Evolutionary conservation across 306 rosid genomes (phyloP).

Genomic region (Citrullus amarus): DNA sequence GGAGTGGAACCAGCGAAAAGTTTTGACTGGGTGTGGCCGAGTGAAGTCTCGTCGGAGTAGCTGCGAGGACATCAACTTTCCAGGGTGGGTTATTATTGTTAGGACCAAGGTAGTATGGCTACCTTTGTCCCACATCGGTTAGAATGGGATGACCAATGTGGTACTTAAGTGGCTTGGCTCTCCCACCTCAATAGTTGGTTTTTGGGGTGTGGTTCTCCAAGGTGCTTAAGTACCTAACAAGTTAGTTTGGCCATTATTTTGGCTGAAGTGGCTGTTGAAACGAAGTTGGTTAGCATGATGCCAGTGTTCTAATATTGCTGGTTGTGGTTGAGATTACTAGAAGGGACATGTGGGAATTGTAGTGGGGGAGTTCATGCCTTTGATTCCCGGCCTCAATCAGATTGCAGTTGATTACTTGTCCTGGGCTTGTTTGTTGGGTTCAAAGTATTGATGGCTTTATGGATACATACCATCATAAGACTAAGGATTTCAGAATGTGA

Average conservation of each 20-base stretch:
- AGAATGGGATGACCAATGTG: no score
- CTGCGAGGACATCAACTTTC: no score
- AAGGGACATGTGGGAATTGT: not conserved
- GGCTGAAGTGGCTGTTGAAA: not conserved
- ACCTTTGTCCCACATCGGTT: no score
- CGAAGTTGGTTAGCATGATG: not conserved
- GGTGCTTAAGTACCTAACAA: no score
- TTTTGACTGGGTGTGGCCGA: no score
- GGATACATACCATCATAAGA: not conserved
- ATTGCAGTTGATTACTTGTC: not conserved
- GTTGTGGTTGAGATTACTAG: not conserved
- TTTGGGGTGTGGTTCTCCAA: no score
- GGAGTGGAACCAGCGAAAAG: no score
- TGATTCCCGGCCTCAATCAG: not conserved
- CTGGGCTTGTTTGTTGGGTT: not conserved
- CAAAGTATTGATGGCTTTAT: not conserved
- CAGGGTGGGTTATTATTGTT: no score
- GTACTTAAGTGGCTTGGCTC: no score
- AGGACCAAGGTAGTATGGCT: no score
- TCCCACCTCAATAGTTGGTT: no score
- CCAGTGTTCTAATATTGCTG: not conserved
- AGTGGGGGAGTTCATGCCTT: not conserved
- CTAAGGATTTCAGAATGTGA: not conserved
- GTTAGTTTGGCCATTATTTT: not conserved
- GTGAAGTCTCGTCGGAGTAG: no score